Percentiles rank a stretch among this genome's conserved stretches.
Evolutionary conservation across 768 basidiomycete genomes (phyloP).

Genomic region (Pulveroboletus sp.): DNA sequence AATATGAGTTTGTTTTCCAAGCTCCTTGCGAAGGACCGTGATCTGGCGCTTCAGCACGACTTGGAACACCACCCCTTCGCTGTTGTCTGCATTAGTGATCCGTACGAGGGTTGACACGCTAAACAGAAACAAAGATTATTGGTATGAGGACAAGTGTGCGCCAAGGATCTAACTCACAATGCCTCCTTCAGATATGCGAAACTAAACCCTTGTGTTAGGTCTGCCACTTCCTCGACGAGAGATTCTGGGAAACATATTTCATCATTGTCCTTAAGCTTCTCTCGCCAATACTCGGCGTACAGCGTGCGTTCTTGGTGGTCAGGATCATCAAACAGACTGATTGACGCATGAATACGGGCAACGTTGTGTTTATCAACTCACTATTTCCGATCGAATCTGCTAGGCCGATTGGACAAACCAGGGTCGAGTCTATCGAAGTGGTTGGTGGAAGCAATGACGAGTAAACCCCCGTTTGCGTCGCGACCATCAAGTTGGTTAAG

Average conservation of each 20-base stretch:
- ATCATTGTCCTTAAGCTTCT: slow-evolving; percentile 61
- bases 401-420: slow-evolving; percentile 70
- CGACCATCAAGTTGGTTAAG: slow-evolving; percentile 82
- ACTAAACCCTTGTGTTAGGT: slow-evolving; percentile 61
- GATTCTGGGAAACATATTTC: slow-evolving; percentile 62
- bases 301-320: slow-evolving; percentile 55
- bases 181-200: slow-evolving; percentile 89
- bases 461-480: slow-evolving; percentile 72
- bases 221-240: slow-evolving; percentile 56
- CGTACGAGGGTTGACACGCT: slow-evolving; percentile 74
- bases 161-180: slow-evolving; percentile 51
- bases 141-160: background rate
- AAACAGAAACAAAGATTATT: background rate
- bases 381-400: slow-evolving; percentile 86
- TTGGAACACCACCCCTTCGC: slow-evolving; percentile 48
- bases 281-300: slow-evolving; percentile 78
- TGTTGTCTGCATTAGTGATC: slow-evolving; percentile 48
- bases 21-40: slow-evolving; percentile 56
- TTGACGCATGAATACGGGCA: background rate
- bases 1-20: slow-evolving; percentile 41
- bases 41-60: slow-evolving; percentile 54
- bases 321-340: slow-evolving; percentile 73
- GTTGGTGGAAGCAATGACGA: slow-evolving; percentile 78
- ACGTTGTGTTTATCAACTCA: slow-evolving; percentile 33
- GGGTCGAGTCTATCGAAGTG: slow-evolving; percentile 79